Evolutionary conservation across 2,329 filamentous ascomycete species (phyloP).

Genomic region (Bipolaris bicolor): DNA sequence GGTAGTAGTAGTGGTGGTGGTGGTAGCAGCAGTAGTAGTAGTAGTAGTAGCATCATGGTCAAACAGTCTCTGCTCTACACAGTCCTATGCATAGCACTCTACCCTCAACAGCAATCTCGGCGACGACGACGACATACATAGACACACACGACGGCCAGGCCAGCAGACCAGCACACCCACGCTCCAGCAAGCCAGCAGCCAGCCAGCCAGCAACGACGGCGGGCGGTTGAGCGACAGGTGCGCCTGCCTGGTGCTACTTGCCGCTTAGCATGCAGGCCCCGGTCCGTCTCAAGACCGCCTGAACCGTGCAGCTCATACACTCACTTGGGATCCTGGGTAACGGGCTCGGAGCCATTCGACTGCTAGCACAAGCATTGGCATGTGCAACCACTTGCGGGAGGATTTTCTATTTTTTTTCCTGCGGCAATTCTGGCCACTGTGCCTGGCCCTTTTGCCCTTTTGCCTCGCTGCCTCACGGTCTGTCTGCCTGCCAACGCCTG

Average conservation of each 20-base stretch:
- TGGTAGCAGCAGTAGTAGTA: no score
- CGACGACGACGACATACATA: background rate
- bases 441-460: no score
- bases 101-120: conserved; percentile 10
- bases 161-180: no score
- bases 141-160: conserved; percentile 12
- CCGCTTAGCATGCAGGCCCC: conserved; percentile 27
- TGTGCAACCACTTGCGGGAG: background rate
- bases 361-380: background rate
- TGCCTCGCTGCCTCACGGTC: background rate
- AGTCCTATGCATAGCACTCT: no score
- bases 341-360: conserved; percentile 1
- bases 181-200: no score
- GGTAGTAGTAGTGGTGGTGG: no score
- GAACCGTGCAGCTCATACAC: conserved; percentile 32
- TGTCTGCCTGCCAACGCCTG: background rate
- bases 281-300: conserved; percentile 24
- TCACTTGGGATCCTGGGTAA: conserved; percentile 8
- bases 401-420: background rate
- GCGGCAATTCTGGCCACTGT: background rate
- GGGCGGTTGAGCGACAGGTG: no score
- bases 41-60: no score
- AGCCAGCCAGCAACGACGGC: no score
- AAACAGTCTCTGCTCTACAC: no score
- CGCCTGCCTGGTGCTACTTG: conserved; percentile 1